Base-by-base conservation (phyloP, 2,329 filamentous ascomycete genomes). In the Berkeleyomyces basicola region DNA sequence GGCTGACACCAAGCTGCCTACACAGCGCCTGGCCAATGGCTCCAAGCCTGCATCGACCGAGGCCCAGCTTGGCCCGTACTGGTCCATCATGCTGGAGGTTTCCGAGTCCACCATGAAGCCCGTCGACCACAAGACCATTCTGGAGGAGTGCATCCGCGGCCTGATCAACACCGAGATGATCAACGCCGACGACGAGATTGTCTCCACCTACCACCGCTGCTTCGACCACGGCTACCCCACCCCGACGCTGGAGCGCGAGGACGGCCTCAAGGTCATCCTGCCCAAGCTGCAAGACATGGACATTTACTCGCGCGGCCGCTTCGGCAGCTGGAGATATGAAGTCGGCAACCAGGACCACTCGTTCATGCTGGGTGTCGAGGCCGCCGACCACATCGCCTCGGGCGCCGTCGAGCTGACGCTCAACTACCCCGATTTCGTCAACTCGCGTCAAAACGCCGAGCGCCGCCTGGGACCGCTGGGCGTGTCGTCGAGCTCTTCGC, bases 221-320 rank as follows among this genome's bases (percentile, higher is more conserved):
- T 99, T 99, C 76, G 88, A 96, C 74, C 93, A 97, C 79, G 93
- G 93, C 68, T 99, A 99, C 80, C 93, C 93, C 66, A 99, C 93
- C 14, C 93, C 93, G 37, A 83, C 87, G 42, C 84, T 99, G 47
- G 93, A 97, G 83, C 88, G 93, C 75, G 93, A 99, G 75, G 91
- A 89, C 68, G 90, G 93, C 57, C 84, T 99, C 68, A 95, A 87
- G 76, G 78, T 96, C 78, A 84, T 99, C 63, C 85, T 99, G 60
- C 93, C 93, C 70, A 91, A 89, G 78, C 86, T 99, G 65, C 86
- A 95, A 77, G 87, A 84, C 66, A 84, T 89, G 79, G 92, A 85
- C 72, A 99, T 99, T 76, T 88, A 86, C 79, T 96, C 91, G 55
- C 90, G 93, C 75, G 93, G 93, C 70, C 91, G 93, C 67, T 99